A percentile compares a stretch with the other conserved stretches of the same genome.
These are phyloP conservation scores for Fusarium papillatum DNA, from an alignment of 2,329 filamentous ascomycete species.

Conservation along the genomic window DNA sequence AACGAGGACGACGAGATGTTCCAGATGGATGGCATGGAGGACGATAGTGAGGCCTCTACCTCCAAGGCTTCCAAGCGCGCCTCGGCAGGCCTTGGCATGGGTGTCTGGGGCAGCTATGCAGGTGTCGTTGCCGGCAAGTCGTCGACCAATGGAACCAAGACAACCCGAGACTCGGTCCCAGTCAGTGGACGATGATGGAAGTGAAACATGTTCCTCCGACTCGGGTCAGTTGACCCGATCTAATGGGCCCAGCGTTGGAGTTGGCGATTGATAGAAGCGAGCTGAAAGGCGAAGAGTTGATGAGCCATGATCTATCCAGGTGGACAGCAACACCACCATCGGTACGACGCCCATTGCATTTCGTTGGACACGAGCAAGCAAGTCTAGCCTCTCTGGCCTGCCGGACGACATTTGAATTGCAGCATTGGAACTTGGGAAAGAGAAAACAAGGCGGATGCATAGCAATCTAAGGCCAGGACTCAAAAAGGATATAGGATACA, in stretches of 20 bases:
- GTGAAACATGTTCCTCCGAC: neutral
- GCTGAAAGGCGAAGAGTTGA: constrained; percentile 33
- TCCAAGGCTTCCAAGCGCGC: constrained; percentile 62
- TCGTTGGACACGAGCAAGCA: constrained; percentile 25
- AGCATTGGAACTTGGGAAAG: constrained; percentile 36
- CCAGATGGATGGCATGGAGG: constrained; percentile 74
- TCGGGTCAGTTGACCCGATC: constrained; percentile 24
- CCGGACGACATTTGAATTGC: constrained; percentile 29
- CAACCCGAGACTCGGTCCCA: constrained; percentile 44
- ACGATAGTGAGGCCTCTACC: constrained; percentile 66
- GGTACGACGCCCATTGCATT: constrained; percentile 32
- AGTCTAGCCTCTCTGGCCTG: constrained; percentile 13
- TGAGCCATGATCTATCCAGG: constrained; percentile 38
- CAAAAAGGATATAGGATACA: constrained; percentile 49
- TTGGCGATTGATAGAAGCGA: constrained; percentile 37
- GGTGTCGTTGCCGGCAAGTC: constrained; percentile 49
- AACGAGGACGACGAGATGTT: constrained; percentile 75
- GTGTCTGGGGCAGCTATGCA: constrained; percentile 58
- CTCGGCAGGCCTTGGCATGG: constrained; percentile 58
- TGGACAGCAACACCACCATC: constrained; percentile 26
- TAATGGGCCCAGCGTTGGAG: constrained; percentile 27
- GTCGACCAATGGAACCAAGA: constrained; percentile 45
- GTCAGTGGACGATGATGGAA: constrained; percentile 49
- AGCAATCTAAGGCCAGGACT: constrained; percentile 40
- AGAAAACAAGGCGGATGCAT: constrained; percentile 38